Evolutionary conservation across 2,329 filamentous ascomycete genomes (phyloP), one percentile per base, ranked within the genome.

Genomic region (Colletotrichum spinosum): DNA sequence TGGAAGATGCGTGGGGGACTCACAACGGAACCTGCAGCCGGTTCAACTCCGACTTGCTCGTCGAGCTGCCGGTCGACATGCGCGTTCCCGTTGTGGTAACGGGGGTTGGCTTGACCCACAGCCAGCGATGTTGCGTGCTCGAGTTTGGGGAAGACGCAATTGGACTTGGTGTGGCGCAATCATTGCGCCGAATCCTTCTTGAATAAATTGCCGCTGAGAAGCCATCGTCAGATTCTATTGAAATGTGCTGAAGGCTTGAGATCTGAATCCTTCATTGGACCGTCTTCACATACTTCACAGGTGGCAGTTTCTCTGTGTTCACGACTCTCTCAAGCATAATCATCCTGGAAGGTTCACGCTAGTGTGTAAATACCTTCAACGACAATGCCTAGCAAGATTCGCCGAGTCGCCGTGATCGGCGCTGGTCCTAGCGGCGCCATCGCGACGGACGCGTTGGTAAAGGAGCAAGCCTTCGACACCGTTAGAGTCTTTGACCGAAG

Each of bases 401-500:
- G 60, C 12, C 68, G 75, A 12, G 80, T 88, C 7, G 86, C 86
- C 39, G 80, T 88, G 4, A 86, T 89, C 67, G 86, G 86, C 10
- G 80, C 86, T 1, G 86, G 86, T 2, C 86, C 86, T 1, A 79
- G 84, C 1, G 86, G 86, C 2, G 84, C 84, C 15, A 88, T 88
- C 65, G 75, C 85, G 1, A 81, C 87, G 3, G 85, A 88, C 75
- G 85, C 86, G 3, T 72, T 89, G 46, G 81, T 79, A 15, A 81
- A 84, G 71, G 87, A 89, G 72, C 77, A 84, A 59, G 72, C 75
- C 2, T 89, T 89, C 68, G 83, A 88, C 53, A 74, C 77, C 1
- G 84, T 88, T 60, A 79, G 83, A 17, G 84, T 89, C 0, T 89
- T 89, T 70, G 87, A 89, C 70, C 77, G 86, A 51, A 80, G 85